Evolutionary conservation across 208 protist genomes (phyloP).

Genomic region (Trichomonas tenax): DNA sequence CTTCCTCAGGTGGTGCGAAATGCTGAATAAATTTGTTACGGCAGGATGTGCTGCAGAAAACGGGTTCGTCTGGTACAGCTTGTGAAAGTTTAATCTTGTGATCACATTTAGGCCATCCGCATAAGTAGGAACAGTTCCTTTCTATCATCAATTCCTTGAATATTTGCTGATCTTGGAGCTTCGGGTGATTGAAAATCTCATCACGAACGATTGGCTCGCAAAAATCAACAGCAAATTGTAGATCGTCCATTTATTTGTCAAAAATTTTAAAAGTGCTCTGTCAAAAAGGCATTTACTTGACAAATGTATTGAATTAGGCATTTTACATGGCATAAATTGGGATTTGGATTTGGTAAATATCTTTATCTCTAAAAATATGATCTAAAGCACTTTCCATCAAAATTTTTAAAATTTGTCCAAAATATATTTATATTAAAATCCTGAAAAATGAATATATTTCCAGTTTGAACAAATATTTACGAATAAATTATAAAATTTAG

Average conservation of each 20-base stretch:
- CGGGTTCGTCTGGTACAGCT: neutral
- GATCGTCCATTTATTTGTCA: neutral
- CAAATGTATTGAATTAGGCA: too few species aligned
- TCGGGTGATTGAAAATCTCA: neutral
- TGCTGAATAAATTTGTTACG: neutral
- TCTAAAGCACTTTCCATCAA: too few species aligned
- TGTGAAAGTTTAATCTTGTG: neutral
- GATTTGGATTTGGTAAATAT: too few species aligned
- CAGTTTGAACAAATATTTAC: too few species aligned
- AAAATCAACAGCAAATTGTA: neutral
- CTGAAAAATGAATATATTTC: too few species aligned
- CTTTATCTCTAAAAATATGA: too few species aligned
- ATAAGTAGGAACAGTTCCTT: neutral
- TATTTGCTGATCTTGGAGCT: neutral
- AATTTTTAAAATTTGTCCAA: too few species aligned
- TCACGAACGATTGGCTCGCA: neutral
- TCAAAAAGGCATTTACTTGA: too few species aligned
- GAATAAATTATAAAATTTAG: too few species aligned
- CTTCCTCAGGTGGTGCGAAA: neutral
- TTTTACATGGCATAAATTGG: too few species aligned
- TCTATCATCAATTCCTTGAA: neutral
- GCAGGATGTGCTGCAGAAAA: neutral
- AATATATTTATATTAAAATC: too few species aligned
- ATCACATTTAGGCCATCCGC: neutral
- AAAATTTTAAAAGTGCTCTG: too few species aligned